phyloP scores from a whole-genome alignment of 164 flowering plant genomes.

The Piper betle region DNA sequence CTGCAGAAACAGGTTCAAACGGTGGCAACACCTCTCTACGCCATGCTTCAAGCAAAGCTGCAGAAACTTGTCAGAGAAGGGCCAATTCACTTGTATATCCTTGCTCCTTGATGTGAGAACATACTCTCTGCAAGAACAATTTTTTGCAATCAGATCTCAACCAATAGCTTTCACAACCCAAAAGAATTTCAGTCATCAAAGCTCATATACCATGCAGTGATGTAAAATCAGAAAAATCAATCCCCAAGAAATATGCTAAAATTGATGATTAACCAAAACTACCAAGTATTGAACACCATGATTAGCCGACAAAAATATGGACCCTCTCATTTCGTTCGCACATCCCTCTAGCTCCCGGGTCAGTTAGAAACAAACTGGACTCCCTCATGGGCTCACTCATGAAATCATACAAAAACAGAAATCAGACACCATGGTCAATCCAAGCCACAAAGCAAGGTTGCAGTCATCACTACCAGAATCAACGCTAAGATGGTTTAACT shows the following conservation, averaged over 20 bases:
- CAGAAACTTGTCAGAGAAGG: conserved; percentile 53
- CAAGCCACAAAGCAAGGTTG: not conserved
- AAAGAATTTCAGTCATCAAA: too few relatives aligned
- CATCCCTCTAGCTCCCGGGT: not conserved
- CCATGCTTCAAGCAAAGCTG: conserved; percentile 79
- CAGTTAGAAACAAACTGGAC: not conserved
- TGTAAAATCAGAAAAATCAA: not conserved
- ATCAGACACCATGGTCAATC: not conserved
- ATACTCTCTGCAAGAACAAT: conserved; percentile 58
- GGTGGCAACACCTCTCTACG: conserved; percentile 67
- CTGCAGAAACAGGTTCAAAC: conserved; percentile 39
- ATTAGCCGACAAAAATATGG: too few relatives aligned
- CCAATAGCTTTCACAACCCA: not conserved
- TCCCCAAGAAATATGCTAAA: not conserved
- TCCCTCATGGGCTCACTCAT: not conserved
- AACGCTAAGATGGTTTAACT: too few relatives aligned
- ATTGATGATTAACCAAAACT: not conserved
- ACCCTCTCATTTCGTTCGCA: not conserved
- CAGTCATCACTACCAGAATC: not conserved
- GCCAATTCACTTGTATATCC: conserved; percentile 70
- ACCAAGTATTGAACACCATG: not conserved
- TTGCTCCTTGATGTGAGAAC: conserved; percentile 45
- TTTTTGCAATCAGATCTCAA: not conserved
- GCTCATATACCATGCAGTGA: not conserved
- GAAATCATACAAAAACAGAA: not conserved